Conservation (phyloP, 306 rosid genomes). For the Hippophae rhamnoides region DNA sequence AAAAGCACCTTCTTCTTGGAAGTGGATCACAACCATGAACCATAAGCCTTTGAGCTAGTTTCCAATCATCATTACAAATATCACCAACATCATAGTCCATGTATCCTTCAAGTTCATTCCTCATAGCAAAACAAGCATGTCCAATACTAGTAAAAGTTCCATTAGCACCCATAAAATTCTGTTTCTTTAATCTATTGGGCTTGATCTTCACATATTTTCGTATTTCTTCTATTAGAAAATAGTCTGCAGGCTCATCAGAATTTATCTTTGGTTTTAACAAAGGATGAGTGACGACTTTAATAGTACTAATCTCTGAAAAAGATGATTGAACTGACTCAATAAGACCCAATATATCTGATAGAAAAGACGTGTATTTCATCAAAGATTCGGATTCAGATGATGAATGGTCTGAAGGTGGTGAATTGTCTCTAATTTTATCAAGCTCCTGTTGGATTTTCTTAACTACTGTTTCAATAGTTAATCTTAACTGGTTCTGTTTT, state of each 20-base stretch:
- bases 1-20: conserved; percentile 69
- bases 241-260: conserved; percentile 37
- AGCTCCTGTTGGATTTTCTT: conserved; percentile 41
- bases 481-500: conserved; percentile 10
- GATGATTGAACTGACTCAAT: conserved; percentile 32
- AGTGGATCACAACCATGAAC: conserved; percentile 80
- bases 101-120: conserved; percentile 60
- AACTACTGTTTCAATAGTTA: conserved; percentile 28
- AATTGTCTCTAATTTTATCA: conserved; percentile 20
- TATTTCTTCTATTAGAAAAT: conserved; percentile 60
- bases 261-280: conserved; percentile 29
- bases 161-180: conserved; percentile 78
- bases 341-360: conserved; percentile 54
- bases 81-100: conserved; percentile 73
- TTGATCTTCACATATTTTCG: conserved; percentile 58
- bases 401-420: conserved; percentile 10
- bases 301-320: conserved; percentile 8
- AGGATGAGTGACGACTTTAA: conserved; percentile 25
- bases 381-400: conserved; percentile 15
- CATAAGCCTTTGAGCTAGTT: conserved; percentile 65
- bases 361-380: conserved; percentile 31
- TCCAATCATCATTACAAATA: conserved; percentile 76
- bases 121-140: conserved; percentile 61
- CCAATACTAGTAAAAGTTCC: conserved; percentile 75
- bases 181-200: conserved; percentile 59